Evolutionary conservation across 495 filamentous ascomycete species (phyloP).

Genomic region (Parathielavia hyrcaniae): DNA sequence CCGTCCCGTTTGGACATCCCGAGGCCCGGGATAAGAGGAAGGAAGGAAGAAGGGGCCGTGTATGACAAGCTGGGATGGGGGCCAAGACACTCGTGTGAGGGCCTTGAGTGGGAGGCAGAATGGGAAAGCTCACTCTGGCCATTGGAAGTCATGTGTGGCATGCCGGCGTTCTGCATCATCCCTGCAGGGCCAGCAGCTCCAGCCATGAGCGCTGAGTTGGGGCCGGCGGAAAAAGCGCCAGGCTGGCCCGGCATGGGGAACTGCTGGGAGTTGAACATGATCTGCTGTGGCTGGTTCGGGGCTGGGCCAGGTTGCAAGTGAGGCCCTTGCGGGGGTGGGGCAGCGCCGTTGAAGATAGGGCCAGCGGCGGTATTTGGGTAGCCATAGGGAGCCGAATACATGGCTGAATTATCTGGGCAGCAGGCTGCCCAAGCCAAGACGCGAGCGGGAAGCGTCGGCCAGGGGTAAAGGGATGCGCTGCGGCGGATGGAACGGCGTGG

Average conservation of each 20-base stretch:
- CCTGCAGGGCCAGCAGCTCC: conserved; percentile 43
- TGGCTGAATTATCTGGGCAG: conserved; percentile 31
- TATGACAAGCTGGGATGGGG: conserved; percentile 17
- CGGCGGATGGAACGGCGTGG: conserved; percentile 26
- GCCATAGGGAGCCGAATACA: conserved; percentile 47
- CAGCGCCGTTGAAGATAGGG: conserved; percentile 45
- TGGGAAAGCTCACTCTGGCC: conserved; percentile 42
- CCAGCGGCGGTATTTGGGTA: conserved; percentile 43
- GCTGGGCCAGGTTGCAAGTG: conserved; percentile 44
- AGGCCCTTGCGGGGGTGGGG: conserved; percentile 45
- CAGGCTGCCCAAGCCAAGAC: conserved; percentile 26
- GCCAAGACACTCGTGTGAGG: conserved; percentile 2
- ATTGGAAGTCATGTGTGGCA: conserved; percentile 49
- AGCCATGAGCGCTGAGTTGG: conserved; percentile 44
- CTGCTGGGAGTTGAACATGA: conserved; percentile 44
- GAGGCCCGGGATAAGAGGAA: neutral
- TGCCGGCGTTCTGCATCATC: conserved; percentile 50
- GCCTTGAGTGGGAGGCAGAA: neutral
- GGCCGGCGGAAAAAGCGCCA: conserved; percentile 37
- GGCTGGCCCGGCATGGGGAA: conserved; percentile 43
- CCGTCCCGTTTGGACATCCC: conserved; percentile 6
- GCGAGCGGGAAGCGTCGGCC: conserved; percentile 16
- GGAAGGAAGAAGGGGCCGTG: neutral
- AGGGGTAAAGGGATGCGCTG: conserved; percentile 10
- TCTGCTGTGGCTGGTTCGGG: conserved; percentile 44